phyloP scores from a whole-genome alignment of 495 filamentous ascomycete genomes.

The Emericellopsis terricola region DNA sequence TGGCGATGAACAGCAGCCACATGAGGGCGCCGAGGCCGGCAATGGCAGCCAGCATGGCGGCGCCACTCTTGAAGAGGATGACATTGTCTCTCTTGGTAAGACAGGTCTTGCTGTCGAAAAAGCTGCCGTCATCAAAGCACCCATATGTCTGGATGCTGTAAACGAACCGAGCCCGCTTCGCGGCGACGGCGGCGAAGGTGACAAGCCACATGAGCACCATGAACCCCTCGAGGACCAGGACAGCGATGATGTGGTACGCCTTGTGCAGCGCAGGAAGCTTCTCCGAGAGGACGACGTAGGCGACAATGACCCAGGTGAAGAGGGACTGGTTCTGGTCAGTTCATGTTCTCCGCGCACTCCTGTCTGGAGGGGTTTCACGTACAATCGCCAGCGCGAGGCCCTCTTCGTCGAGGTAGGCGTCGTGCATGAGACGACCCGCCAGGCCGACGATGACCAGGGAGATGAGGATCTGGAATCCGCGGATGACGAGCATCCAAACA shows the following conservation, averaged over 20 bases:
- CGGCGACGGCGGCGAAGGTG: constrained; percentile 24
- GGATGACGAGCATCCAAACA: constrained; percentile 17
- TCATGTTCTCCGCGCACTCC: no score
- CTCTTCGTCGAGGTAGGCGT: constrained; percentile 13
- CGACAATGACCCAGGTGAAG: constrained; percentile 24
- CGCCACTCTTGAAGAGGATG: constrained; percentile 11
- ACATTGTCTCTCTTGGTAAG: constrained; percentile 7
- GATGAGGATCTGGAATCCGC: constrained; percentile 21
- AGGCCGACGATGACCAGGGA: constrained; percentile 17
- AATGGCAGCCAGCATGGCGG: constrained; percentile 17
- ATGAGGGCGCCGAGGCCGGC: constrained; percentile 24
- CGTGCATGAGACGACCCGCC: constrained; percentile 23
- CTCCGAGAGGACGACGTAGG: constrained; percentile 22
- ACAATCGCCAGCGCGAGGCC: constrained; percentile 21
- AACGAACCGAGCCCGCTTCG: constrained; percentile 18
- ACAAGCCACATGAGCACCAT: constrained; percentile 30
- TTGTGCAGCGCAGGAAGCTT: constrained; percentile 14
- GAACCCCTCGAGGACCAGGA: constrained; percentile 23
- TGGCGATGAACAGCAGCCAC: constrained; percentile 25
- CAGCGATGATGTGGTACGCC: constrained; percentile 27
- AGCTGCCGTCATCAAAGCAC: constrained; percentile 21
- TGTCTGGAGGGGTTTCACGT: constrained; percentile 13
- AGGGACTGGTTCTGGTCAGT: constrained; percentile 13
- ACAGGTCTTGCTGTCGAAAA: constrained; percentile 18
- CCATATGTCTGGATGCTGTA: constrained; percentile 9